Base-by-base conservation (phyloP, 345 rosid genomes). In the Nephelium lappaceum region DNA sequence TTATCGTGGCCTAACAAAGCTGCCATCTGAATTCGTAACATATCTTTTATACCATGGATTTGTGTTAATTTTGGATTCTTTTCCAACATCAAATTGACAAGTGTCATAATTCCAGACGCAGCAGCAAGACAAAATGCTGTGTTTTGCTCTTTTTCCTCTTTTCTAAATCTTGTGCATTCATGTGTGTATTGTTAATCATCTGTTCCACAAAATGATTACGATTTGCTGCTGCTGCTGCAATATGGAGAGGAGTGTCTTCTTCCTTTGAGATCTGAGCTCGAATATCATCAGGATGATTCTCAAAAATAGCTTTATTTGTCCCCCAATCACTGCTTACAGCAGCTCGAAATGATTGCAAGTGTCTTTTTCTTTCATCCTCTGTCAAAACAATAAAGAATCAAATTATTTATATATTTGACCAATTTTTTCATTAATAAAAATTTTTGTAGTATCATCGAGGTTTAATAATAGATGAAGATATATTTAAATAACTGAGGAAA, bases 161-260 rank as follows among this genome's bases (percentile, higher is more conserved):
- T 0, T 14, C 3, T 6, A 78, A 8, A 11, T 64, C 63, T 0
- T 70, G 61, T 0, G 31, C 1, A 31, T 1, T 31, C 36, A 31
- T 31, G 36, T 31, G 36, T 31, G 2, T 31, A 31, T 31, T 31
- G 2, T 31, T 31, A 31, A 31, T 2, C 36, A 31, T 31, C 43
- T 78, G 6, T 19, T 47, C 18, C 60, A 71, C 81, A 31, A 49
- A 71, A 78, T 70, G 9, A 11, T 53, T 11, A 21, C 63, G 75
- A 5, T 49, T 60, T 14, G 77, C 71, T 24, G 72, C 71, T 24
- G 72, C 71, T 3, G 72, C 71, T 65, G 77, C 77, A 9, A 79
- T 73, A 21, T 79, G 77, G 0, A 79, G 77, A 36, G 72, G 77
- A 4, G 77, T 79, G 11, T 79, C 58, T 25, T 21, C 61, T 53